A percentile compares a stretch with the other conserved stretches of the same genome.
phyloP scores from a whole-genome alignment of 148 eudicot genomes.

The Fagopyrum tataricum region DNA sequence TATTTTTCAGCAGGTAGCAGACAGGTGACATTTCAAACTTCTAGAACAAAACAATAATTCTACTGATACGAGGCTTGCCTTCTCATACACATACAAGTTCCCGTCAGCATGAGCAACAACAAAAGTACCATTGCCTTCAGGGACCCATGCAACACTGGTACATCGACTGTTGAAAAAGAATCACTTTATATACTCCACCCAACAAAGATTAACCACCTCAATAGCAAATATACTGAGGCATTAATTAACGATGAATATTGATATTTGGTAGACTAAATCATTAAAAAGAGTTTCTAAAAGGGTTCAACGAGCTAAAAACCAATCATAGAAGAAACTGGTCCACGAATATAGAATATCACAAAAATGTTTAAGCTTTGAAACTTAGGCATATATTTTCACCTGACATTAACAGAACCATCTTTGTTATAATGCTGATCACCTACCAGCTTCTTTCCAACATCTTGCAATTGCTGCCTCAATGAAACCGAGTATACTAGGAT shows the following conservation, averaged over 20 bases:
- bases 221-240: not conserved
- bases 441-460: constrained; percentile 83
- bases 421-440: constrained; percentile 87
- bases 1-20: not conserved
- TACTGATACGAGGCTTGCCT: constrained; percentile 42
- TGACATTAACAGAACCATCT: constrained; percentile 71
- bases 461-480: constrained; percentile 80
- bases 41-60: not conserved
- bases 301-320: not conserved
- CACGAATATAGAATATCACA: not conserved
- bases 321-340: not conserved
- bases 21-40: not conserved
- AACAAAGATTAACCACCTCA: not conserved
- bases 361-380: not conserved
- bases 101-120: constrained; percentile 85
- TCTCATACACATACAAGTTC: constrained; percentile 79
- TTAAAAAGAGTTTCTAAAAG: not conserved
- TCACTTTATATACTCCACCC: not conserved
- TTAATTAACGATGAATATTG: not conserved
- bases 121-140: constrained; percentile 74
- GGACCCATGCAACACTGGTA: constrained; percentile 83
- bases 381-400: constrained; percentile 30
- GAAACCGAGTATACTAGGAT: constrained; percentile 77
- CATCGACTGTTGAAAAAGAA: constrained; percentile 56
- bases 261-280: not conserved